These are phyloP conservation scores for Diversispora epigaea DNA, from an alignment of 192 early-diverging fungal genomes.

Conservation along the genomic window DNA sequence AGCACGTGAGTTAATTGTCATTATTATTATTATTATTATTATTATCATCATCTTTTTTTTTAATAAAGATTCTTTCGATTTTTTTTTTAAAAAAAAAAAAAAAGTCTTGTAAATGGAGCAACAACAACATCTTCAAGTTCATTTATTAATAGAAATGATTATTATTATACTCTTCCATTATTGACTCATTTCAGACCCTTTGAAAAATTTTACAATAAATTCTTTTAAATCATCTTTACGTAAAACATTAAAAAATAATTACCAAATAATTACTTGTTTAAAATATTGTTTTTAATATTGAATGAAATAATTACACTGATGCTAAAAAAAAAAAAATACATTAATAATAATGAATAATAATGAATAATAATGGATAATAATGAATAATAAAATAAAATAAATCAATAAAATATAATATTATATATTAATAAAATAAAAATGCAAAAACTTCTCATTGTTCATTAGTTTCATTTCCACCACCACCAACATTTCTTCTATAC, in stretches of 20 bases:
- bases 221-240: not conserved
- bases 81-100: not conserved
- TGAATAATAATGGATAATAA: too few species aligned
- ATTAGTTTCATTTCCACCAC: too few species aligned
- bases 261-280: not conserved
- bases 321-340: too few species aligned
- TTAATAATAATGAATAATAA: too few species aligned
- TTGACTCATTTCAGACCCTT: slow-evolving; percentile 1
- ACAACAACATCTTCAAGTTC: not conserved
- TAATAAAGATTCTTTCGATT: not conserved
- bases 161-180: not conserved
- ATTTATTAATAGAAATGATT: not conserved
- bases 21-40: too few species aligned
- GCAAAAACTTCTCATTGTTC: too few species aligned
- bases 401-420: too few species aligned
- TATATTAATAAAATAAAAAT: too few species aligned
- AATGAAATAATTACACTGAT: not conserved
- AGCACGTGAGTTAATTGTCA: slow-evolving; percentile 10
- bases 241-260: not conserved
- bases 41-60: not conserved
- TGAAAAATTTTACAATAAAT: not conserved
- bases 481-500: too few species aligned
- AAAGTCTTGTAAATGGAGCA: not conserved
- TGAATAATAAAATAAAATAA: too few species aligned
- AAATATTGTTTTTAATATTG: not conserved